Percentiles rank a stretch among this genome's conserved stretches.
Evolutionary conservation across 2,329 filamentous ascomycete species (phyloP).

Genomic region (Fonsecaea pedrosoi): DNA sequence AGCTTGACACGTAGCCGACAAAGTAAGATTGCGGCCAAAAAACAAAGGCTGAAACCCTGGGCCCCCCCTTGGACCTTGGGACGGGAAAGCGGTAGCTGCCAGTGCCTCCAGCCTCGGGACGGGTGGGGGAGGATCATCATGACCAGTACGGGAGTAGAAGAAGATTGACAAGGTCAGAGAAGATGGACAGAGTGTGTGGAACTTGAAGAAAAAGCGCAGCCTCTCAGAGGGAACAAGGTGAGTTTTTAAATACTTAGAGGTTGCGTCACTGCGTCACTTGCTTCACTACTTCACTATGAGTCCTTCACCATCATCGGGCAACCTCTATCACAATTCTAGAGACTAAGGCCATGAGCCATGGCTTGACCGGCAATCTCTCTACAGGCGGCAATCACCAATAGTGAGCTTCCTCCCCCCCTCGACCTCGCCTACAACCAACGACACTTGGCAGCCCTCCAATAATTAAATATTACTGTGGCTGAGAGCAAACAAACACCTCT

Average conservation of each 20-base stretch:
- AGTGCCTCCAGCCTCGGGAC: constrained; percentile 2
- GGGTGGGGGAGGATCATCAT: neutral
- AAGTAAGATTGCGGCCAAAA: constrained; percentile 33
- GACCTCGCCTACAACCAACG: neutral
- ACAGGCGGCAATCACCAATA: neutral
- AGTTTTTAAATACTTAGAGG: constrained; percentile 8
- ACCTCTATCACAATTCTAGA: neutral
- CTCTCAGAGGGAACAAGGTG: neutral
- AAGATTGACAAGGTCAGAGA: neutral
- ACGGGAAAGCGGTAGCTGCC: neutral
- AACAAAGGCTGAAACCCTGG: constrained; percentile 18
- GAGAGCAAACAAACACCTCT: too few relatives aligned
- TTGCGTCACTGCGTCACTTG: constrained; percentile 3
- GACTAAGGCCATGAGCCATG: too few relatives aligned
- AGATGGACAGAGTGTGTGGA: neutral
- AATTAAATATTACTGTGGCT: too few relatives aligned
- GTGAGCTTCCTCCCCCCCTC: neutral
- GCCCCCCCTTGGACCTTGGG: neutral
- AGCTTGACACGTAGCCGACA: constrained; percentile 22
- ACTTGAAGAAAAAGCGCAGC: neutral
- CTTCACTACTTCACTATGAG: too few relatives aligned
- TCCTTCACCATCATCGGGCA: neutral
- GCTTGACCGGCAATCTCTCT: neutral
- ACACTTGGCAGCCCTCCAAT: neutral
- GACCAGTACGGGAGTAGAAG: neutral